Base-by-base conservation (phyloP, 106 monocot genomes). In the Vanilla planifolia region DNA sequence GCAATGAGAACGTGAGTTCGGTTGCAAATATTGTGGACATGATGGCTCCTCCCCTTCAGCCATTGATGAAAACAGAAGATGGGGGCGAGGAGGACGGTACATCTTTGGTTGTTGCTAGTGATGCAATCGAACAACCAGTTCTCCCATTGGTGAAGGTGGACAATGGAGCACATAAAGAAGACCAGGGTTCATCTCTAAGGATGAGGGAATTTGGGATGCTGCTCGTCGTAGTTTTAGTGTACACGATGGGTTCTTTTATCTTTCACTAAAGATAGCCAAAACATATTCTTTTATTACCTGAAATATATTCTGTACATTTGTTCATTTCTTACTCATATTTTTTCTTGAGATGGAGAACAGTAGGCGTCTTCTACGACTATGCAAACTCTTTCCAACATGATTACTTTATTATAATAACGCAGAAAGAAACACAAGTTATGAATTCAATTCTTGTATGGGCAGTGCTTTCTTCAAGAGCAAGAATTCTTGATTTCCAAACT, bases 41-140 rank as follows among this genome's bases (percentile, higher is more conserved):
- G 7, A 35, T 57, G 57, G 57, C 57, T 33, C 57, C 57, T 3
- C 35, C 34, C 8, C 20, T 35, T 34, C 35, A n/a, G 9, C 57
- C 35, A 35, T 57, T 57, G 57, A 57, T 35, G 35, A 57, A 35
- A 19, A 35, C 21, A 35, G 57, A 36, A 57, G 57, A 36, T 55
- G 37, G 10, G 5, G 37, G 37, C 37, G 7, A 10, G 37, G 37
- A 37, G 0, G 29, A 55, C 16, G 53, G 16, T 30, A 14, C 32
- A 30, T 55, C 16, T 6, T 7, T 55, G 32, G 16, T 30, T 28
- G 53, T 55, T 4, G 37, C 5, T 6, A 32, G 3, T 6, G 32
- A 55, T 55, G 53, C 0, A 17, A 21, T 19, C 14, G 57, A 57
- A 15, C 34, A 35, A 19, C 19, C 34, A 36, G 21, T 57, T 34